Conservation (phyloP, 257 asterid genomes). For the Nicotiana knightiana region DNA sequence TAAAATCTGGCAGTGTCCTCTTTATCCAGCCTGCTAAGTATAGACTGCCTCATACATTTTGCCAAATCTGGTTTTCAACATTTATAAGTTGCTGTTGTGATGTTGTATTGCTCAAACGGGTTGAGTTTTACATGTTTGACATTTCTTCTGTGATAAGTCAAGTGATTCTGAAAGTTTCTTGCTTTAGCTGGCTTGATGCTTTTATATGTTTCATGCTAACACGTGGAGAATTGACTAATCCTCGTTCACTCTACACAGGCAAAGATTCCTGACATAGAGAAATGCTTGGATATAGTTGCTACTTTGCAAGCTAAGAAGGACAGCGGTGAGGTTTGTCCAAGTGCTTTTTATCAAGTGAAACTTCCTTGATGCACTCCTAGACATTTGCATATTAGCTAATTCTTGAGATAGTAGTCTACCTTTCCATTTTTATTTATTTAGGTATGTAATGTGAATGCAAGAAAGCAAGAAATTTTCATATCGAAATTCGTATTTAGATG, state of each 20-base stretch:
- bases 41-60: not conserved
- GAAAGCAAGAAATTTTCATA: not conserved
- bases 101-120: not conserved
- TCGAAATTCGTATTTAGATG: not conserved
- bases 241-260: constrained; percentile 41
- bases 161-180: not conserved
- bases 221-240: not conserved
- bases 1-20: not conserved
- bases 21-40: not conserved
- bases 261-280: constrained; percentile 91
- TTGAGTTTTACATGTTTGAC: not conserved
- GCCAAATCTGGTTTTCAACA: not conserved
- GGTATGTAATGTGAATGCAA: not conserved
- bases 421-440: not conserved
- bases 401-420: not conserved
- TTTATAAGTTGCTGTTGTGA: not conserved
- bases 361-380: not conserved
- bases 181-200: not conserved
- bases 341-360: not conserved
- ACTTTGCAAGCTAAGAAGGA: constrained; percentile 74
- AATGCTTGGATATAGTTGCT: constrained; percentile 76
- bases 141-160: not conserved
- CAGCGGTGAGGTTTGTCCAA: constrained; percentile 74
- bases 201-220: not conserved
- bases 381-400: not conserved